phyloP scores from a whole-genome alignment of 1,284 basidiomycete genomes.

The Kalmanozyma brasiliensis region DNA sequence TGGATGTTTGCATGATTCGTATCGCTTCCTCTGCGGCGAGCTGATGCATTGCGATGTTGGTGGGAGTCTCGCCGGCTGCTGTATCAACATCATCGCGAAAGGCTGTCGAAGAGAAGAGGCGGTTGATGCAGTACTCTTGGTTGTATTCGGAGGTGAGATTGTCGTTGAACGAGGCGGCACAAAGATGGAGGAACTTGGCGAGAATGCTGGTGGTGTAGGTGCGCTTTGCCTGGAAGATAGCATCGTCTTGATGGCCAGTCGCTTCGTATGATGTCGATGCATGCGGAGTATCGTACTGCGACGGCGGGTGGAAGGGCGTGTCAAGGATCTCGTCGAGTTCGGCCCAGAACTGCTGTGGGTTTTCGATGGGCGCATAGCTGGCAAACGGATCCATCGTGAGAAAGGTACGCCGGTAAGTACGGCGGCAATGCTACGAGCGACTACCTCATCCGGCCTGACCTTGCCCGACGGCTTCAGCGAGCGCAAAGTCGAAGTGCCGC shows the following conservation, averaged over 20 bases:
- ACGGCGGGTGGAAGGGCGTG: constrained; percentile 29
- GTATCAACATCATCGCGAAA: constrained; percentile 32
- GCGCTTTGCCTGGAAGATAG: constrained; percentile 25
- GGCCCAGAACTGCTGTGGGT: constrained; percentile 55
- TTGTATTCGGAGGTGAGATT: constrained; percentile 43
- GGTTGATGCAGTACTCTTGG: constrained; percentile 50
- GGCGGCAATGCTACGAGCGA: not conserved
- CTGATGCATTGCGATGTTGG: constrained; percentile 37
- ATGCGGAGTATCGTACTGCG: not conserved
- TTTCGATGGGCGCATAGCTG: constrained; percentile 45
- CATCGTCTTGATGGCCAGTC: not conserved
- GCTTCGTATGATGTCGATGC: not conserved
- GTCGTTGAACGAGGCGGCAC: constrained; percentile 51
- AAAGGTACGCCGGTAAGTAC: not conserved
- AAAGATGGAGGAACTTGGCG: constrained; percentile 54
- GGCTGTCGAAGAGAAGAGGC: constrained; percentile 44
- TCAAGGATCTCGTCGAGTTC: constrained; percentile 60
- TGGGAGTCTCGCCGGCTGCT: not conserved
- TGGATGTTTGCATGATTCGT: constrained; percentile 67
- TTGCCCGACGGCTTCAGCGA: not conserved
- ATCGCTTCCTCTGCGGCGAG: constrained; percentile 44
- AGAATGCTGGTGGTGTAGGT: constrained; percentile 37
- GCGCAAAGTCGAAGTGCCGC: too few relatives aligned
- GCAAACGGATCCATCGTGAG: constrained; percentile 56
- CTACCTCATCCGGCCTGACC: constrained; percentile 2